These are phyloP conservation scores for Gryganskiella cystojenkinii DNA, from an alignment of 192 early-diverging fungal species.

Conservation along the genomic window DNA sequence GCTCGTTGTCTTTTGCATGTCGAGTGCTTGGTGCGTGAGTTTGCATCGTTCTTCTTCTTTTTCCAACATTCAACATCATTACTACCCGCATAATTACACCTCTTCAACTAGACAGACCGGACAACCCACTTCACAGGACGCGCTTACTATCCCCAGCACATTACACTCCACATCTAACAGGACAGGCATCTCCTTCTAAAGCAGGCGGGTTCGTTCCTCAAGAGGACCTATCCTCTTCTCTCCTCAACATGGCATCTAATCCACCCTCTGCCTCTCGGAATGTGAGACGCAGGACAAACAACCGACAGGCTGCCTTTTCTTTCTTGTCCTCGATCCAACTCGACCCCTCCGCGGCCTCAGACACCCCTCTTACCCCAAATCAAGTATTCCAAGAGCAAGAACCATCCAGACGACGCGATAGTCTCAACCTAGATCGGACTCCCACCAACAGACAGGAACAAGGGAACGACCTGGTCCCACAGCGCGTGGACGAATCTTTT, in stretches of 20 bases:
- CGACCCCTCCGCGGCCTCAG: conserved; percentile 1
- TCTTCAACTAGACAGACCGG: too few species aligned
- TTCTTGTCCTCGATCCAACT: conserved; percentile 41
- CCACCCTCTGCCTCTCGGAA: not conserved
- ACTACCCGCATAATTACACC: too few species aligned
- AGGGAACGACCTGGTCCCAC: not conserved
- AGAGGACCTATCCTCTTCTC: too few species aligned
- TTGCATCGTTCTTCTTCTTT: too few species aligned
- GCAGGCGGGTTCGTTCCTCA: too few species aligned
- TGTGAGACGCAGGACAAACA: conserved; percentile 19
- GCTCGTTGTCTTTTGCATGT: too few species aligned
- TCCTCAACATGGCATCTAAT: not conserved
- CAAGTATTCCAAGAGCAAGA: not conserved
- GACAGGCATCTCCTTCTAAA: not conserved
- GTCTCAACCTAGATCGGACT: not conserved
- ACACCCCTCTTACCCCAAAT: not conserved
- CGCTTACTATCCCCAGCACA: too few species aligned
- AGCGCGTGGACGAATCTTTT: not conserved
- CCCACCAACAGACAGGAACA: not conserved
- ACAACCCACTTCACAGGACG: too few species aligned
- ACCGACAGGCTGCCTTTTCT: conserved; percentile 43
- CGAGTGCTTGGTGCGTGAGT: too few species aligned
- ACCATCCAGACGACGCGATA: not conserved
- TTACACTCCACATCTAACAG: not conserved
- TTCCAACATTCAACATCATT: too few species aligned